A percentile compares a stretch with the other conserved stretches of the same genome.
phyloP scores from a whole-genome alignment of 768 basidiomycete genomes.

The Russula griseocarnosa region DNA sequence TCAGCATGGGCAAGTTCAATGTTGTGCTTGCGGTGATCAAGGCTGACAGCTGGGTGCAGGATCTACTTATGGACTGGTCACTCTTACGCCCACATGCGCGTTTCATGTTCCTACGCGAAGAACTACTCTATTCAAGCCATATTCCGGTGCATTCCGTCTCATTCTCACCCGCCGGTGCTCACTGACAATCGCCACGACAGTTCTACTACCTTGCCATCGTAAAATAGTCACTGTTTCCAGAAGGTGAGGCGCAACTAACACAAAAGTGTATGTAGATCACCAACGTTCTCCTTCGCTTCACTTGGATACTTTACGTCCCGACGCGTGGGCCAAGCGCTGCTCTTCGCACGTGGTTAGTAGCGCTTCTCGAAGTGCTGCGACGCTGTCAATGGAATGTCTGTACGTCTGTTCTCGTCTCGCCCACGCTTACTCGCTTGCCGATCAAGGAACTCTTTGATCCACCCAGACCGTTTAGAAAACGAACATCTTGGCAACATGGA shows the following conservation, averaged over 20 bases:
- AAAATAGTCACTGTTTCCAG: slow-evolving; percentile 27
- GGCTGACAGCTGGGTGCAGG: slow-evolving; percentile 42
- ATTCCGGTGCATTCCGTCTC: slow-evolving; percentile 45
- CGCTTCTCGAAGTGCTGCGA: slow-evolving; percentile 69
- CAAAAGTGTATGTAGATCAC: slow-evolving; percentile 50
- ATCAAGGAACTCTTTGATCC: neutral
- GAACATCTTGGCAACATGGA: slow-evolving; percentile 92
- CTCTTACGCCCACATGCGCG: slow-evolving; percentile 55
- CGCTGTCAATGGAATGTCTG: slow-evolving; percentile 93
- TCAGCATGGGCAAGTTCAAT: slow-evolving; percentile 63
- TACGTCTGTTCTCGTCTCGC: slow-evolving; percentile 38
- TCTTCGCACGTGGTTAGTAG: slow-evolving; percentile 63
- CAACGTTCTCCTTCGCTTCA: slow-evolving; percentile 73
- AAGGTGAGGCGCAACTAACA: neutral
- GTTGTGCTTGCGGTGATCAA: neutral
- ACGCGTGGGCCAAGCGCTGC: slow-evolving; percentile 43
- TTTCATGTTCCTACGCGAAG: slow-evolving; percentile 63
- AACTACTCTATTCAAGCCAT: slow-evolving; percentile 66
- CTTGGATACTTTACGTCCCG: slow-evolving; percentile 79
- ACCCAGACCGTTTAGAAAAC: slow-evolving; percentile 73
- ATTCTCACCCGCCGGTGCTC: neutral
- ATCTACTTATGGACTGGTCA: slow-evolving; percentile 91
- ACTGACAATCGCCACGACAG: slow-evolving; percentile 36
- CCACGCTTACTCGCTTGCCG: neutral
- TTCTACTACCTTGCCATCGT: slow-evolving; percentile 79